Evolutionary conservation across 306 rosid species (phyloP), one percentile per base, ranked within the genome.

Genomic region (Oemleria cerasiformis): DNA sequence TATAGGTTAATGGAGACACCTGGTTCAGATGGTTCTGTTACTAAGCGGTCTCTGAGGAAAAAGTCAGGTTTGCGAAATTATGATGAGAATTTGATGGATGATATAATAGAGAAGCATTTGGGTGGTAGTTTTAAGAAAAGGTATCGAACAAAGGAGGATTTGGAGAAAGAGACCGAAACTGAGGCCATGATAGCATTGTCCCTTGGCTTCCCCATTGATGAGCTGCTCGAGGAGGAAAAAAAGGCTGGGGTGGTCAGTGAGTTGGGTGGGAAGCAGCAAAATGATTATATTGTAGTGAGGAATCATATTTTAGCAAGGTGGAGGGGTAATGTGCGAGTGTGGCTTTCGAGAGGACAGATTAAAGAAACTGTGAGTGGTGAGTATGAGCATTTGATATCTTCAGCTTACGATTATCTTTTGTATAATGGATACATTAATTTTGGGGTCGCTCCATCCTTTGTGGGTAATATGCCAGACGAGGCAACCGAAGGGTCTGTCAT

Each of bases 141-240:
- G 82, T 82, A 20, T 34, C 84, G 73, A 76, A 84, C 88, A 4
- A 80, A 23, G 38, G 81, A 80, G 70, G 99, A 85, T 84, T 49
- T 94, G 74, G 92, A 94, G 85, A 94, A 86, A 79, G 99, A 91
- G 78, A 89, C 99, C 1, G 90, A 89, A 75, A 84, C 85, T 1
- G 99, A 94, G 89, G 92, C 99, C 11, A 91, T 94, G 99, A 94
- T 91, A 67, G 97, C 97, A 0, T 44, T 91, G 4, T 94, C 92
- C 5, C 85, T 94, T 0, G 96, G 99, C 60, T 94, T 94, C 59
- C 97, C 96, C 0, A 91, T 94, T 17, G 96, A 94, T 70, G 92
- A 84, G 6, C 74, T 94, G 70, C 92, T 82, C 14, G 96, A 89
- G 72, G 91, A 89, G n/a, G 96, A 94, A 78, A 77, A 86, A 73